Percentiles rank a stretch among this genome's conserved stretches.
phyloP scores from a whole-genome alignment of 139 green algal species.

The Chlorella sp. region DNA sequence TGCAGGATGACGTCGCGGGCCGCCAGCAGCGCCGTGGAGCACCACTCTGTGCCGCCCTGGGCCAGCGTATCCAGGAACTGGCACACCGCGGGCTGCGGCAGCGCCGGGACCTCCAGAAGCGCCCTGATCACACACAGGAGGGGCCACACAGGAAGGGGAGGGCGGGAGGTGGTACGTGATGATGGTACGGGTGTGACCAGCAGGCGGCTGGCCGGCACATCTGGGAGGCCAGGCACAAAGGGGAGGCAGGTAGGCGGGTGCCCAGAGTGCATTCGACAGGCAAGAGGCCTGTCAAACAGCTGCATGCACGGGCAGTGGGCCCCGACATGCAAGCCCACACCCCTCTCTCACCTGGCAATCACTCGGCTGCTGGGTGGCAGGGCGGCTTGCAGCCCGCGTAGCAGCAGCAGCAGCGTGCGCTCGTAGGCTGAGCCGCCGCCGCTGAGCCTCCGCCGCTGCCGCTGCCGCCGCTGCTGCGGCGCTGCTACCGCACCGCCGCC shows the following conservation, averaged over 20 bases:
- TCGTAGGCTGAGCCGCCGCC: slow-evolving; percentile 60
- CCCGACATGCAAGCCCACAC: neutral
- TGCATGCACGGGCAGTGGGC: neutral
- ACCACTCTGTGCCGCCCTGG: slow-evolving; percentile 53
- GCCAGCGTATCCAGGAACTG: slow-evolving; percentile 56
- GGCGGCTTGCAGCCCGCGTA: slow-evolving; percentile 53
- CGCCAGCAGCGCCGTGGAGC: slow-evolving; percentile 54
- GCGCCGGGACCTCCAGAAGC: slow-evolving; percentile 61
- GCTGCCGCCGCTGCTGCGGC: neutral
- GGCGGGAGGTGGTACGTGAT: neutral
- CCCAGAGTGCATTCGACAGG: no score
- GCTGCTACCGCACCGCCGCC: neutral
- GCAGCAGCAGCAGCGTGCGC: slow-evolving; percentile 57
- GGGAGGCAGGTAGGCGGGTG: no score
- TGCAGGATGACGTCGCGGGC: slow-evolving; percentile 56
- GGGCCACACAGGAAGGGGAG: neutral
- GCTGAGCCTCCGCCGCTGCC: neutral
- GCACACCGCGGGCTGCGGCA: slow-evolving; percentile 51
- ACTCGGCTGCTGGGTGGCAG: slow-evolving; percentile 36
- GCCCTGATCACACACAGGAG: slow-evolving; percentile 26
- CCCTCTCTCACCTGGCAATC: neutral
- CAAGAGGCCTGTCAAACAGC: neutral
- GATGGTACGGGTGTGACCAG: neutral
- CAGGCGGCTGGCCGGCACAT: neutral
- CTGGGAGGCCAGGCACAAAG: no score